Conservation (phyloP, 371 early-diverging fungal species). For the Coelomomyces lativittatus region DNA sequence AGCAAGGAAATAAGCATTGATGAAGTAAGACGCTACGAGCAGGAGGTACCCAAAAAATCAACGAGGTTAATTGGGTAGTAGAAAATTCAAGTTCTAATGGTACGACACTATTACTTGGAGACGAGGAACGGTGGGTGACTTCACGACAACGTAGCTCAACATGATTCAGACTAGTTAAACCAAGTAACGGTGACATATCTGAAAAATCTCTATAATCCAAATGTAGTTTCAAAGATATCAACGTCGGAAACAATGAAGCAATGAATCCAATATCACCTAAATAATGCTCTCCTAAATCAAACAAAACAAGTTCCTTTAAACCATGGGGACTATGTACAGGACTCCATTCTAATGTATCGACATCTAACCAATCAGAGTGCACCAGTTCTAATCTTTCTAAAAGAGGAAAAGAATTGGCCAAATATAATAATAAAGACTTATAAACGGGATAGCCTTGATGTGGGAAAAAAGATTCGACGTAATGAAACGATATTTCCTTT, state of each 20-base stretch:
- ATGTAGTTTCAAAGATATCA: background rate
- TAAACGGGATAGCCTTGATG: background rate
- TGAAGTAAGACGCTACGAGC: background rate
- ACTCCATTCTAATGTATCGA: background rate
- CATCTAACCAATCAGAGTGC: background rate
- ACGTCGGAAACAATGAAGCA: background rate
- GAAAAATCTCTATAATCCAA: background rate
- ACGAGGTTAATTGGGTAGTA: background rate
- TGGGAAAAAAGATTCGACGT: background rate
- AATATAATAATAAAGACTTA: background rate
- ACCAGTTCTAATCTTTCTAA: background rate
- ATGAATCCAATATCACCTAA: background rate
- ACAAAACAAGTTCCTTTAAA: background rate
- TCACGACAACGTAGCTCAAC: background rate
- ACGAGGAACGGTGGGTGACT: background rate
- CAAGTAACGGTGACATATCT: background rate
- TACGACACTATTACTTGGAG: background rate
- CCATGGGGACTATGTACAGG: background rate
- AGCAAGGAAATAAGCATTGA: background rate
- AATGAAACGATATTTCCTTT: background rate
- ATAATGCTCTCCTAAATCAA: background rate
- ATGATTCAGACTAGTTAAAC: background rate
- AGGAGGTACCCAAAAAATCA: background rate
- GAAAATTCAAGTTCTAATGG: background rate
- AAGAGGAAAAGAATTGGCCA: background rate